phyloP scores from a whole-genome alignment of 139 green algal species.

The Tetraselmis chui region DNA sequence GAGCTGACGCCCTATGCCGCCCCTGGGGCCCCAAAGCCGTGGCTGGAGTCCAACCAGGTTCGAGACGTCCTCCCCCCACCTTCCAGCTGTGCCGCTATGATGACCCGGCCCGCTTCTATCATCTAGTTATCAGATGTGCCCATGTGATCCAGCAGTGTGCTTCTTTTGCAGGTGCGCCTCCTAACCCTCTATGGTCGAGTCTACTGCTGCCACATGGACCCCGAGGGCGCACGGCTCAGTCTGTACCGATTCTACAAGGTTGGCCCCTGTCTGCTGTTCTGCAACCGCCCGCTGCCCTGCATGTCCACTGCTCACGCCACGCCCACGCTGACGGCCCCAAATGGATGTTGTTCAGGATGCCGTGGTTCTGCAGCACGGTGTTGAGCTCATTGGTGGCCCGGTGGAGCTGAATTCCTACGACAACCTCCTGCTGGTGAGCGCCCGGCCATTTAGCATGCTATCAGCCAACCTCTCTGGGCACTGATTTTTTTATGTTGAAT shows the following conservation, averaged over 20 bases:
- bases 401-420: slow-evolving; percentile 5
- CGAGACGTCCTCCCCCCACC: too few species aligned
- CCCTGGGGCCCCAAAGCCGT: slow-evolving; percentile 5
- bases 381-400: background rate
- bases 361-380: slow-evolving; percentile 36
- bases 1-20: slow-evolving; percentile 20
- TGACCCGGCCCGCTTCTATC: too few species aligned
- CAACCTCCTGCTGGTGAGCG: slow-evolving; percentile 17
- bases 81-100: too few species aligned
- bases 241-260: slow-evolving; percentile 55
- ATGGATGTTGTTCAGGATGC: too few species aligned
- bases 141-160: too few species aligned
- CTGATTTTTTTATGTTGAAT: too few species aligned
- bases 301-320: background rate
- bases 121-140: too few species aligned
- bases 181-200: slow-evolving; percentile 42
- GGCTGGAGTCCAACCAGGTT: background rate
- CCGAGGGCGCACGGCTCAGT: slow-evolving; percentile 17
- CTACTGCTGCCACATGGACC: slow-evolving; percentile 44
- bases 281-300: background rate
- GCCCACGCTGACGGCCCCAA: background rate
- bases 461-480: too few species aligned
- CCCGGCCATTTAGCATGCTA: too few species aligned
- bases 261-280: too few species aligned
- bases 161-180: slow-evolving; percentile 7